Base-by-base conservation (phyloP, 257 asterid species). In the Capsicum pubescens region DNA sequence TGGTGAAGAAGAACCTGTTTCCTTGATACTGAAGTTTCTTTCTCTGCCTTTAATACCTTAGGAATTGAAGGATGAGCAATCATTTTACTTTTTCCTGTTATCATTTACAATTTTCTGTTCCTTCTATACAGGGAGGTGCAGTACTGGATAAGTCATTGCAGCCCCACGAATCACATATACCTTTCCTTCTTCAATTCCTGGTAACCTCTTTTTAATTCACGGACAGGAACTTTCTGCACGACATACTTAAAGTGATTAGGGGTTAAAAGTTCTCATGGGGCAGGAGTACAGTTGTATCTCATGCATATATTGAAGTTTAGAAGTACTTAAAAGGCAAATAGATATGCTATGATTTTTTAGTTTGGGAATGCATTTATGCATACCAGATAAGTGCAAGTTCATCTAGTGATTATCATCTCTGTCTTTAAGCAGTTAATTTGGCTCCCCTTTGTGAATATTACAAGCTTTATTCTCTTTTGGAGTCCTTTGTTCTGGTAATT, bases 121-220 rank as follows among this genome's bases (percentile, higher is more conserved):
- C 82, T 61, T 81, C 46, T 79, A 54, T 90, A 89, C 90, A 96
- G 99, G 92, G 90, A 79, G 99, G 99, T 83, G 97, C 94, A 57
- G 87, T 92, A 71, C 79, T 89, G 86, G 97, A 90, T 80, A 94
- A 85, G 91, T 72, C 86, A 61, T 83, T 96, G 74, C 98, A 96
- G 93, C 98, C 98, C 79, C 89, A 94, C 86, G 99, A 96, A 86
- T 93, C 99, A 79, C 99, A 96, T 82, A 93, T 94, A 86, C 99
- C 98, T 54, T 96, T 89, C 88, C 94, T 96, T 84, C 98, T 96
- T 86, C 99, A 96, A 89, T 96, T 96, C 90, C 87, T 91, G 97
- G 99, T 91, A 90, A 72, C 92, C 82, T 57, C 57, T 85, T 64
- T 57, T 82, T 77, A 57, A 3, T 82, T 74, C 61, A 84, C 55